Base-by-base conservation (phyloP, 2,329 filamentous ascomycete genomes). In the Coniochaeta ligniaria region DNA sequence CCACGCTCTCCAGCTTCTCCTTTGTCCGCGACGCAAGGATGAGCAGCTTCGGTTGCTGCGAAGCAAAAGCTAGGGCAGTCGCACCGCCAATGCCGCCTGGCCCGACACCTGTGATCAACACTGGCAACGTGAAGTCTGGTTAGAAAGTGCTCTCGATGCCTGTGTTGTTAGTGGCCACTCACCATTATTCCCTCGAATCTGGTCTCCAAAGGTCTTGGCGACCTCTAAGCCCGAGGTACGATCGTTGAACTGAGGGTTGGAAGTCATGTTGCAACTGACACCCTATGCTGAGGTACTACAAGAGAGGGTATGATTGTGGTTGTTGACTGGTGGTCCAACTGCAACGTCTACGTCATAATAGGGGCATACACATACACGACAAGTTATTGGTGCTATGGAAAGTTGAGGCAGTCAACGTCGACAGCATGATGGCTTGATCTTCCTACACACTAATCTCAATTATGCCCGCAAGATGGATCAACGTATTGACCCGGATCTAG, bases 21-120 rank as follows among this genome's bases (percentile, higher is more conserved):
- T 66, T 67, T 11, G 76, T 80, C 17, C 80, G 76, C 2, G 80
- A 80, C 1, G 72, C 78, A 14, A 80, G 72, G 41, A 79, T 73
- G 20, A 83, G 72, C 20, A 70, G 68, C 0, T 66, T 67, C 0
- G 79, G 77, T 3, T 66, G 66, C 58, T 81, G 78, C 0, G 78
- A 74, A 3, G 78, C 78, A 45, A 82, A 74, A 20, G 76, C 75
- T 12, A 74, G 60, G 3, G 73, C 76, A 0, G 76, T 78, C 1
- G 73, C 68, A 38, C 72, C 71, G 12, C 77, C 77, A 12, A 80
- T 74, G 38, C 77, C 73, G 9, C 70, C 69, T 2, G 75, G 77
- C 11, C 75, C 73, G 61, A 79, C 69, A 6, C 78, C 77, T 0
- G 78, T 80, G 57, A 78, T 67, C 41, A 77, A 61, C 31, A 78